Evolutionary conservation across 2,329 filamentous ascomycete genomes (phyloP), one percentile per base, ranked within the genome.

Genomic region (Emmonsiellopsis sp.): DNA sequence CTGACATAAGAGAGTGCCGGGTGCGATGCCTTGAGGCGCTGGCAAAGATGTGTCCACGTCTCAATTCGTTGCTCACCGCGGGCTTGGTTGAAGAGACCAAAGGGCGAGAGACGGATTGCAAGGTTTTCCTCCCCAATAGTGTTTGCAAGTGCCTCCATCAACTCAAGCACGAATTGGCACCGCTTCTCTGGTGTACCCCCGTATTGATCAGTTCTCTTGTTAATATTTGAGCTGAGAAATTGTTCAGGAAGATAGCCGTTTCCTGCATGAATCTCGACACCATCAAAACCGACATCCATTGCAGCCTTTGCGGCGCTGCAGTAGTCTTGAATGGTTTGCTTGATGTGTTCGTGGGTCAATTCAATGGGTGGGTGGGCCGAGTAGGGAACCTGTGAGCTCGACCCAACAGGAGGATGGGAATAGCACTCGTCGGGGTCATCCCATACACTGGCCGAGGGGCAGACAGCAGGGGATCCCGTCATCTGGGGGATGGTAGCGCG

Each of bases 81-180:
- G 5, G 74, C 68, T 55, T 79, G 75, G 53, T 81, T 80, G 60
- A 76, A 81, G 2, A 78, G 59, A 2, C 77, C 76, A 55, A 78
- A 77, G 0, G 76, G 76, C 0, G 71, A 70, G 8, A 79, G 63
- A 3, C 76, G 69, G 42, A 79, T 74, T 2, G 71, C 67, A 32
- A 77, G 41, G 43, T 72, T 75, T 2, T 76, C 68, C 20, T 73
- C 64, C 1, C 78, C 78, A 2, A 80, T 64, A 0, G 70, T 67
- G 35, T 67, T 58, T 0, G 73, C 70, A 13, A 80, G 53, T 51
- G 70, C 61, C 35, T 71, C 66, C 62, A 78, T 77, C n/a, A 83
- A 68, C 58, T 82, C 79, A 2, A 83, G 63, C 1, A 73, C 74
- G 59, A 86, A 84, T 4, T 71, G 73, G 56, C 74, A 78, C n/a